These are phyloP conservation scores for Hyaloraphidium curvatum DNA, from an alignment of 192 early-diverging fungal genomes.

Conservation along the genomic window DNA sequence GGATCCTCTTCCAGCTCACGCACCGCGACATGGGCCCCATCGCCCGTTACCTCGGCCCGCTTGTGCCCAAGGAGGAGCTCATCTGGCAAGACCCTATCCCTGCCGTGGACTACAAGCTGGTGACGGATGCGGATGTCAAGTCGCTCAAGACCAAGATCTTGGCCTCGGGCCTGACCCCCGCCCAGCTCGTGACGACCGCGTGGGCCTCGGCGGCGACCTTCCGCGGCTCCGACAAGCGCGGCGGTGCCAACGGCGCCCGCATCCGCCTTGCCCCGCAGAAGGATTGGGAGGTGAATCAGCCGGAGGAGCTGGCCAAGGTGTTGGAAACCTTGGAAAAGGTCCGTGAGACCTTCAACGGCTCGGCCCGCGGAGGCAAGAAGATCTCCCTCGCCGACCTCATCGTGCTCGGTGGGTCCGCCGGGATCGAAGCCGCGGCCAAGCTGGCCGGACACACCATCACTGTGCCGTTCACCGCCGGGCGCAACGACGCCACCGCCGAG, in stretches of 20 bases:
- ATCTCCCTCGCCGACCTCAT: conserved; percentile 13
- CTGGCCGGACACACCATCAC: not conserved
- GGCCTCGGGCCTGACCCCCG: not conserved
- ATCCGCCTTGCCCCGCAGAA: conserved; percentile 8
- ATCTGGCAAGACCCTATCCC: not conserved
- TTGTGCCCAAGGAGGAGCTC: not conserved
- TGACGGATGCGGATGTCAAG: not conserved
- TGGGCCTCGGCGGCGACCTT: conserved; percentile 9
- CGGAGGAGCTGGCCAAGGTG: not conserved
- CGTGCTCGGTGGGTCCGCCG: conserved; percentile 18
- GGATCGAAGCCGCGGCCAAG: not conserved
- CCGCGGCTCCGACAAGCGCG: conserved; percentile 12
- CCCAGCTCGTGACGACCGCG: not conserved
- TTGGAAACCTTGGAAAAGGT: not conserved
- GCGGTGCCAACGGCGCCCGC: conserved; percentile 14
- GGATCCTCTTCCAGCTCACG: too few species aligned
- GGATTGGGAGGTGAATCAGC: not conserved
- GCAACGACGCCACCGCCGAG: not conserved
- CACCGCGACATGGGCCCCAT: conserved; percentile 15
- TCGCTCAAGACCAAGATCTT: not conserved
- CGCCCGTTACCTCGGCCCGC: conserved; percentile 7
- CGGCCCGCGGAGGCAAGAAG: not conserved
- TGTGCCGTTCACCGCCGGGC: not conserved
- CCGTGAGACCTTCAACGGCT: not conserved
- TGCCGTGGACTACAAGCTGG: not conserved